Evolutionary conservation across 345 rosid species (phyloP), one percentile per base, ranked within the genome.

Genomic region (Salix udensis): DNA sequence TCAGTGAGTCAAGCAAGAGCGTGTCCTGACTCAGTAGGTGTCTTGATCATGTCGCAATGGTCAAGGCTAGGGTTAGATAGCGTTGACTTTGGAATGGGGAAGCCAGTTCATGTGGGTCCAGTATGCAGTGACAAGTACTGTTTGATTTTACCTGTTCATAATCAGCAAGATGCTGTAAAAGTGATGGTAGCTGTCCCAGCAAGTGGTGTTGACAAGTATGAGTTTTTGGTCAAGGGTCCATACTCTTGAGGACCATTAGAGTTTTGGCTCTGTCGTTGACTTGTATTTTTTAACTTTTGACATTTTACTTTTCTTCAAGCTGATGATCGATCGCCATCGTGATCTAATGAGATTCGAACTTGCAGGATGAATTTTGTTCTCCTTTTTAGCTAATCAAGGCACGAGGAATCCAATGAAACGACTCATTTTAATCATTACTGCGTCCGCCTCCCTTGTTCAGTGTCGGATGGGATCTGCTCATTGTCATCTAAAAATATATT

Each of bases 131-230:
- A 92, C 55, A 86, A 88, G 71, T 94, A 92, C 72, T 94, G 98
- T 78, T 74, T 91, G 79, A 82, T 94, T 39, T 76, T 91, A 76
- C 98, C 98, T 61, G 90, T 88, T 66, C 73, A 67, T 23, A 85
- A 86, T 74, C 83, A 73, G 79, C 68, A 80, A 80, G 96, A 83
- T 42, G 89, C 87, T 8, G 92, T 92, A 65, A 92, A 85, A 78
- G 96, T 87, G 69, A 84, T 85, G 94, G 89, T 94, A 65, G 98
- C 96, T 12, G 86, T 94, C 67, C 98, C 94, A 52, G 62, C 88
- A 1, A 85, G 86, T 4, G 91, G 88, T 26, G 97, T 84, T 71
- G 89, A 77, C 65, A 80, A 83, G 58, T 91, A 88, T 36, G 91
- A 89, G 79, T 71, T 73, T 77, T 79, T 94, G 75, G 72, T 88